phyloP scores from a whole-genome alignment of 2,329 filamentous ascomycete species.

The Akanthomyces dipterigenus region DNA sequence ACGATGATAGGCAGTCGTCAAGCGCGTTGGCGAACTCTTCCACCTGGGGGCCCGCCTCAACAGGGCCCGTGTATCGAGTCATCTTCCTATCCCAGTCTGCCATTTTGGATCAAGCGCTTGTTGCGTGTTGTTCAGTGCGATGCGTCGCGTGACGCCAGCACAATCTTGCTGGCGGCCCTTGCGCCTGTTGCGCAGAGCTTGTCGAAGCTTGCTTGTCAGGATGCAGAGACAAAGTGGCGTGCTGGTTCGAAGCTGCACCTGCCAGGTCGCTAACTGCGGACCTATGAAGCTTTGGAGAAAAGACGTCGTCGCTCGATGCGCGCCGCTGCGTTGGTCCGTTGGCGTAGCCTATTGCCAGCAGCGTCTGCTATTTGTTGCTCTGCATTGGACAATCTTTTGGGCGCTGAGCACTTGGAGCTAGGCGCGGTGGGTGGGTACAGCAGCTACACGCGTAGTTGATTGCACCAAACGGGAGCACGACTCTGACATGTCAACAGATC shows the following conservation, averaged over 20 bases:
- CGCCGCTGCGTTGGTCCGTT: not conserved
- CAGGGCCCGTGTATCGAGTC: constrained; percentile 19
- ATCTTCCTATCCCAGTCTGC: not conserved
- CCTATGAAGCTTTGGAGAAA: not conserved
- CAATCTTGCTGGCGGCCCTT: constrained; percentile 1
- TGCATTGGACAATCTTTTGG: not conserved
- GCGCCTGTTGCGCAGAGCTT: constrained; percentile 1
- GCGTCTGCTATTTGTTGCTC: not conserved
- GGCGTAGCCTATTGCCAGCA: not conserved
- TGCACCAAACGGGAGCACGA: not conserved
- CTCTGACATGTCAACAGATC: not conserved
- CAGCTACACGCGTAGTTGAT: not conserved
- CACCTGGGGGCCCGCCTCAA: constrained; percentile 71
- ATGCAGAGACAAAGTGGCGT: not conserved
- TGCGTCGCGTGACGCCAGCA: constrained; percentile 1
- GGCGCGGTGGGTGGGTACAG: not conserved
- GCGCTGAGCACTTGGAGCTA: constrained; percentile 4
- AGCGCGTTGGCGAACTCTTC: constrained; percentile 79
- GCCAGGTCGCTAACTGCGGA: not conserved
- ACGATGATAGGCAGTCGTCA: constrained; percentile 60
- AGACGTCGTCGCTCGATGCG: not conserved
- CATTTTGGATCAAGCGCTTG: not conserved
- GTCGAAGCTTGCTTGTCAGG: not conserved
- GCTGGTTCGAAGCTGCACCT: not conserved
- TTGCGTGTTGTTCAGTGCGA: not conserved